Evolutionary conservation across 495 filamentous ascomycete species (phyloP), one percentile per base, ranked within the genome.

Genomic region (Aspergillus ostianus): DNA sequence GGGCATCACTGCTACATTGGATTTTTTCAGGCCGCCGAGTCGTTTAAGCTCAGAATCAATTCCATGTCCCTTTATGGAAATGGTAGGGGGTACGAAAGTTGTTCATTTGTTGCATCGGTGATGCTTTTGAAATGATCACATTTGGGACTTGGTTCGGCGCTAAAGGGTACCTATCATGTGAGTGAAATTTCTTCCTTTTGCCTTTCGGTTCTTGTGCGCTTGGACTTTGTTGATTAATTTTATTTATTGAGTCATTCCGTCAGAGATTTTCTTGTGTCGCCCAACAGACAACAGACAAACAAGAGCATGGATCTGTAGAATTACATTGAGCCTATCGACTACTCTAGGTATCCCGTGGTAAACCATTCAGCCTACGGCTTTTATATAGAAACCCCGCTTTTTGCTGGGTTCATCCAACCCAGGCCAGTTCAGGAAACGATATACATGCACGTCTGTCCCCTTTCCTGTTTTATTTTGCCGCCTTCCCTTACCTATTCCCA

Each of bases 151-250:
- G n/a, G 12, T 48, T 19, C 21, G 18, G 47, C 18, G 6, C 47
- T 20, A 49, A 49, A 7, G 6, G n/a, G 47, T 49, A 6, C 21
- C 47, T 49, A 6, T 49, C 47, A 20, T 49, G 19, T 49, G 47
- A 20, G 18, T 10, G 18, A 17, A 27, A 47, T 53, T 49, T 47
- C 46, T 55, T 53, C 32, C 53, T 45, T 54, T 57, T 18, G 12
- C 47, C 53, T 57, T 41, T 18, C 12, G 10, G 46, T 52, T 20
- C 21, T n/a, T 53, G 29, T 41, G n/a, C n/a, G n/a, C n/a, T n/a
- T n/a, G n/a, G n/a, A n/a, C n/a, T n/a, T n/a, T n/a, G n/a, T n/a
- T n/a, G n/a, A n/a, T 30, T 15, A 48, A 2, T 56, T 30, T 18
- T 10, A 27, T 29, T 47, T 4, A 30, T 12, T 30, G 17, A 0